phyloP scores from a whole-genome alignment of 768 basidiomycete genomes.

The Suillus tomentosus region DNA sequence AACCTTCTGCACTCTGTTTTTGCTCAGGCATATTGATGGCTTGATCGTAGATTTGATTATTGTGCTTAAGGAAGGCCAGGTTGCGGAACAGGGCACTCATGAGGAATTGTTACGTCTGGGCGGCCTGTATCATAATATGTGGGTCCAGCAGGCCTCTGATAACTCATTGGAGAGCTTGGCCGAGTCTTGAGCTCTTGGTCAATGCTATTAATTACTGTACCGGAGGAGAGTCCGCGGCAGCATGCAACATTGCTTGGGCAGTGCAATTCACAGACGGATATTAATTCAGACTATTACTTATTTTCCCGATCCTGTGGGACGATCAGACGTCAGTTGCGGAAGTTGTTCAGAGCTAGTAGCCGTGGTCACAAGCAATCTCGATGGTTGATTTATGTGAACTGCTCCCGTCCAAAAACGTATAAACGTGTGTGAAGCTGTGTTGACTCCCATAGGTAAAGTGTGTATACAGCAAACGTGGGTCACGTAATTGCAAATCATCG shows the following conservation, averaged over 20 bases:
- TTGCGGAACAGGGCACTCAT: constrained; percentile 93
- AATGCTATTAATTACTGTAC: not conserved
- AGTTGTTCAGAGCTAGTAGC: not conserved
- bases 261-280: not conserved
- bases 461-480: not conserved
- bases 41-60: constrained; percentile 77
- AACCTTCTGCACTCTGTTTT: constrained; percentile 22
- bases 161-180: constrained; percentile 20
- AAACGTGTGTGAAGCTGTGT: not conserved
- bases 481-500: not conserved
- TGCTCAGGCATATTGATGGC: not conserved
- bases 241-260: not conserved
- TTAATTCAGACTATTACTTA: not conserved
- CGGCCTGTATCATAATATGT: constrained; percentile 81
- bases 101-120: constrained; percentile 73
- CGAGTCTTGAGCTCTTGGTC: constrained; percentile 10
- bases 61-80: constrained; percentile 86
- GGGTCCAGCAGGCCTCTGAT: constrained; percentile 67
- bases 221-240: not conserved
- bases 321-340: not conserved
- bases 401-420: not conserved
- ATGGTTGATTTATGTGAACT: not conserved
- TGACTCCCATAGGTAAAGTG: not conserved
- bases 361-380: not conserved
- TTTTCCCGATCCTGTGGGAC: too few relatives aligned